A percentile compares a stretch with the other conserved stretches of the same genome.
These are phyloP conservation scores for Leishmania gerbilli DNA, from an alignment of 208 protist genomes.

Conservation along the genomic window DNA sequence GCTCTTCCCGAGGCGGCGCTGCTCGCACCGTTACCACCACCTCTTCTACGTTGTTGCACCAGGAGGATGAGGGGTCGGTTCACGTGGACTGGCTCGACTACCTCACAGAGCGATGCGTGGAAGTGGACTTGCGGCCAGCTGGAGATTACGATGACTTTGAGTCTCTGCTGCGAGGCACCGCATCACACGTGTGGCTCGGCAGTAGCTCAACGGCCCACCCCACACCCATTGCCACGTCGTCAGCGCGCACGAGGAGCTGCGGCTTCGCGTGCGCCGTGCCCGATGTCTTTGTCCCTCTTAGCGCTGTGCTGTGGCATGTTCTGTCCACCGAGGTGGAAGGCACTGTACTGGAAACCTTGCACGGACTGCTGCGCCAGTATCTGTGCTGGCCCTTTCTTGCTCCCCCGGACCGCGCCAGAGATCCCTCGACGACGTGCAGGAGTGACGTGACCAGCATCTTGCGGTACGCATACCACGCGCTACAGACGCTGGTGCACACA, in stretches of 20 bases:
- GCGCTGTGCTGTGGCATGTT: conserved; percentile 50
- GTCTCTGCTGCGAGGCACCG: neutral
- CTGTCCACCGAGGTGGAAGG: conserved; percentile 60
- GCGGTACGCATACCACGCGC: neutral
- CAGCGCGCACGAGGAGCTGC: neutral
- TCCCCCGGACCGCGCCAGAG: neutral
- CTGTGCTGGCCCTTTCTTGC: conserved; percentile 7
- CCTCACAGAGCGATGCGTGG: conserved; percentile 13
- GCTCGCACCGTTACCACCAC: neutral
- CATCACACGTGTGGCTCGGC: neutral
- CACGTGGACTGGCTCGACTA: conserved; percentile 35
- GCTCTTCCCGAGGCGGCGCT: neutral
- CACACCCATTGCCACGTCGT: neutral
- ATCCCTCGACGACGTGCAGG: neutral
- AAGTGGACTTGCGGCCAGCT: conserved; percentile 7
- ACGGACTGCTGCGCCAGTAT: conserved; percentile 33
- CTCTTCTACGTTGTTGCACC: neutral
- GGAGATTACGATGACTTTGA: conserved; percentile 10
- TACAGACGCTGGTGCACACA: neutral
- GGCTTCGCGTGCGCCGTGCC: neutral
- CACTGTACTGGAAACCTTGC: conserved; percentile 29
- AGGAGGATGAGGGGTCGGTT: neutral
- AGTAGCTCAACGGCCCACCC: neutral
- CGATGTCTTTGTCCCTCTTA: conserved; percentile 9
- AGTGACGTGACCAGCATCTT: neutral